phyloP scores from a whole-genome alignment of 164 flowering plant genomes.

The Kalanchoe fedtschenkoi region DNA sequence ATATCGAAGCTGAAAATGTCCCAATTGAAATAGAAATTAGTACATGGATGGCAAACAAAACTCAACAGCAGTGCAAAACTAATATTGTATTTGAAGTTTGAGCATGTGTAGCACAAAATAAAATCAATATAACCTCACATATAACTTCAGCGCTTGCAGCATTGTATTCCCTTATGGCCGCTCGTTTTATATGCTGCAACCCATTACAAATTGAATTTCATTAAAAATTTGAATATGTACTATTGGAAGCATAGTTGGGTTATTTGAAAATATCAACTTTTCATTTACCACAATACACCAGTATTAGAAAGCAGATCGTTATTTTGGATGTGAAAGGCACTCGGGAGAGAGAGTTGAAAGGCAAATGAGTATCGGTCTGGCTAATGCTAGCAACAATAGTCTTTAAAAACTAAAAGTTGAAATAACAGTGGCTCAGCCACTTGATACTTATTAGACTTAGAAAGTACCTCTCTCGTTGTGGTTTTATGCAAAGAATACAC shows the following conservation, averaged over 20 bases:
- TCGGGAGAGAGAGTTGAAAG: not conserved
- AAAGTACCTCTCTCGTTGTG: constrained; percentile 90
- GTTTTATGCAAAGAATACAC: constrained; percentile 97
- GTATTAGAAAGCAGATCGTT: not conserved
- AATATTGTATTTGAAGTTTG: not conserved
- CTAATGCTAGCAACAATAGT: not conserved
- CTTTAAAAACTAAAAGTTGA: not conserved
- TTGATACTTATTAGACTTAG: not conserved
- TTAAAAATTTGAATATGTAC: too few relatives aligned
- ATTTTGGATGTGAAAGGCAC: not conserved
- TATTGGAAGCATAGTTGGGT: too few relatives aligned
- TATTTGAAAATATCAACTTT: too few relatives aligned
- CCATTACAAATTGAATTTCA: not conserved
- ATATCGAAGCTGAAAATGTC: constrained; percentile 52
- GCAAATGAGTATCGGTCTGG: not conserved
- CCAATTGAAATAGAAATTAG: not conserved
- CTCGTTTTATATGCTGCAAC: constrained; percentile 56
- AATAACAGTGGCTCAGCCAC: not conserved
- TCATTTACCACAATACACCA: not conserved
- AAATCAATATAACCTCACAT: constrained; percentile 52
- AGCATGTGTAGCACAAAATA: not conserved
- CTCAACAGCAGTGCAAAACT: not conserved
- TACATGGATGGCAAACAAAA: not conserved
- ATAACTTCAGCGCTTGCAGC: constrained; percentile 82
- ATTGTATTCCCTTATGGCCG: constrained; percentile 54